Percentiles rank a stretch among this genome's conserved stretches.
phyloP scores from a whole-genome alignment of 2,329 filamentous ascomycete genomes.

The Neofusicoccum umdonicola region DNA sequence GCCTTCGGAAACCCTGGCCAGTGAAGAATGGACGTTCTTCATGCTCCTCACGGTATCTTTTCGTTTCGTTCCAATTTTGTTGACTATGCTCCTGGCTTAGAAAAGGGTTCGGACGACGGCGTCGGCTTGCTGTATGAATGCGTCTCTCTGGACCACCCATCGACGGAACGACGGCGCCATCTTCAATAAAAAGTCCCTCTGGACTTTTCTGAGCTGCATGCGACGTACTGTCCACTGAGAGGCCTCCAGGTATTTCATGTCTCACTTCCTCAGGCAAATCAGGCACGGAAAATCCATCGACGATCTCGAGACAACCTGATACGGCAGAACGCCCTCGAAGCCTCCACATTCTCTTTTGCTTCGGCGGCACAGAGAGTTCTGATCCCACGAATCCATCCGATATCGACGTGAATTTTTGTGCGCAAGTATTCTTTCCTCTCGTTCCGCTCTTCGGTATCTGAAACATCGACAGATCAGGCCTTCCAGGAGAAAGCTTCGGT shows the following conservation, averaged over 20 bases:
- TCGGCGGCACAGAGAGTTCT: constrained; percentile 11
- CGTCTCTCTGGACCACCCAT: background rate
- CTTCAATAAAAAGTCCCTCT: background rate
- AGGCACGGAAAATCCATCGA: background rate
- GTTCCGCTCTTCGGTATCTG: background rate
- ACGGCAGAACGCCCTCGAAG: background rate
- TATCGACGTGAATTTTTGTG: background rate
- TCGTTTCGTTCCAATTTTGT: background rate
- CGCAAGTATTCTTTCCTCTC: background rate
- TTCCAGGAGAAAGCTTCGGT: background rate
- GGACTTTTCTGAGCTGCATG: background rate
- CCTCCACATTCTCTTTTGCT: background rate
- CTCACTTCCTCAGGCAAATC: background rate
- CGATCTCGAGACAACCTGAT: background rate
- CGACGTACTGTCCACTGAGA: background rate
- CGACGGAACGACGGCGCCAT: background rate
- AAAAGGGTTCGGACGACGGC: background rate
- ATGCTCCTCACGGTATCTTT: background rate
- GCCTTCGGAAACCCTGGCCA: background rate
- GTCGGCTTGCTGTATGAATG: background rate
- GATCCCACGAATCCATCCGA: constrained; percentile 17
- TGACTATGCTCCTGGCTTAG: background rate
- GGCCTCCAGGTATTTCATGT: background rate
- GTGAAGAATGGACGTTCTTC: background rate
- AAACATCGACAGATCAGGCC: background rate